Base-by-base conservation (phyloP, 2,329 filamentous ascomycete species). In the Lanzia echinophila region DNA sequence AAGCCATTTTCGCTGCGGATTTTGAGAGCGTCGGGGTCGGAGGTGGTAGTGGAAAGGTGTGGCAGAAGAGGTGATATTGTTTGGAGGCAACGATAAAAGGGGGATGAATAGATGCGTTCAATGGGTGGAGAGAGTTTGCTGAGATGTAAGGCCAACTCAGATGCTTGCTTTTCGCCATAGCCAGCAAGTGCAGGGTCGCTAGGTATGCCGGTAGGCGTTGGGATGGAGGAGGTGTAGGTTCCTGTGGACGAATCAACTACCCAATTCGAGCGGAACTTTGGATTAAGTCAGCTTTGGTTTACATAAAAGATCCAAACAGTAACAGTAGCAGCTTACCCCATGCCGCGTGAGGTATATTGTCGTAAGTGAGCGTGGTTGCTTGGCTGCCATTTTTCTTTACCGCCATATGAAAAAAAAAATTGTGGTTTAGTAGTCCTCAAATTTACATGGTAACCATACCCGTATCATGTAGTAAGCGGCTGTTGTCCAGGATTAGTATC, bases 191-290 rank as follows among this genome's bases (percentile, higher is more conserved):
- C 85, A 44, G 91, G 91, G 68, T 99, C 94, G 24, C 87, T 87
- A 3, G 91, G 79, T 59, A 96, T 90, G 50, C 88, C 88, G 6
- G 94, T 97, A 1, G 94, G 92, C 36, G 88, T 90, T 41, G 79
- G 82, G 60, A 94, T 82, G 55, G 76, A 77, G 22, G 87, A 76
- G 51, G 79, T 80, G 74, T 97, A 97, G 62, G 78, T 78, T 50
- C 94, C 92, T 36, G 88, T 92, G 57, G 78, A 73, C 44, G 84
- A 82, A 71, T 97, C 85, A 57, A 97, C 88, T 42, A 82, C 82
- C 90, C 91, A 97, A 69, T 87, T 90, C 60, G 88, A 86, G 58
- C 94, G 90, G 71, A 95, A 96, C 91, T 95, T 70, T 20, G 34
- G 39, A 34, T 50, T 41, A 56, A 44, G 54, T 62, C 53, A 58